Conservation (phyloP, 495 filamentous ascomycete species). For the Xylaria intraflava region DNA sequence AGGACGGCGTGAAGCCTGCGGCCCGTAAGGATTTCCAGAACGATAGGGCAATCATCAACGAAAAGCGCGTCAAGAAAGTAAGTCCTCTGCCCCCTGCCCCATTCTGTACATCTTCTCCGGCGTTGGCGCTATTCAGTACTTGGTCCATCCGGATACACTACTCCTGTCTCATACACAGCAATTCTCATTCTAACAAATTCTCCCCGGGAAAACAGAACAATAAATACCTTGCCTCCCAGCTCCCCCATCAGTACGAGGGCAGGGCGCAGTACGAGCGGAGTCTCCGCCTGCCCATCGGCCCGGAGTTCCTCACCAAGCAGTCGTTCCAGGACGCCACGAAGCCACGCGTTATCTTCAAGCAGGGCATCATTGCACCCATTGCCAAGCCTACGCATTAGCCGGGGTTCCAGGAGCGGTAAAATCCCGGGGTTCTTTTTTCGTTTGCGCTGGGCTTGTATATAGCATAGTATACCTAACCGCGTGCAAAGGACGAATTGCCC, state of each 20-base stretch:
- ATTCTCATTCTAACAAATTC: slow-evolving; percentile 23
- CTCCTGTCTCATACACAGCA: background rate
- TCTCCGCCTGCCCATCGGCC: slow-evolving; percentile 79
- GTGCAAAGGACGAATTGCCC: too few relatives aligned
- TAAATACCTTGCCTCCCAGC: slow-evolving; percentile 72
- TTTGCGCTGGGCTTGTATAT: background rate
- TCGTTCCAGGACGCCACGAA: slow-evolving; percentile 85
- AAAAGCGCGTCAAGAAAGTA: slow-evolving; percentile 89
- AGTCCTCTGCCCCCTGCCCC: slow-evolving; percentile 11
- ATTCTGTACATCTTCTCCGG: background rate
- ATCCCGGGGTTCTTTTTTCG: too few relatives aligned
- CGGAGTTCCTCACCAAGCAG: slow-evolving; percentile 91
- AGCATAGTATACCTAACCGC: too few relatives aligned
- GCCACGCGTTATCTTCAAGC: slow-evolving; percentile 86
- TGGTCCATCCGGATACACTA: background rate
- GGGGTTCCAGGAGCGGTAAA: too few relatives aligned
- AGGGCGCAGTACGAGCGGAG: slow-evolving; percentile 85
- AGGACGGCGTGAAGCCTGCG: slow-evolving; percentile 72
- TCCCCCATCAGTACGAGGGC: slow-evolving; percentile 84
- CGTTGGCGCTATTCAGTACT: background rate
- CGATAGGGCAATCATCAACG: slow-evolving; percentile 80
- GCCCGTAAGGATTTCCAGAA: slow-evolving; percentile 74
- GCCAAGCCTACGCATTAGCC: slow-evolving; percentile 52
- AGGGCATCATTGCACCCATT: slow-evolving; percentile 86
- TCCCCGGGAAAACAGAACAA: slow-evolving; percentile 57